A percentile compares a stretch with the other conserved stretches of the same genome.
Evolutionary conservation across 225 moss, liverwort and hornwort genomes (phyloP).

Genomic region (Rhytidiadelphus loreus): DNA sequence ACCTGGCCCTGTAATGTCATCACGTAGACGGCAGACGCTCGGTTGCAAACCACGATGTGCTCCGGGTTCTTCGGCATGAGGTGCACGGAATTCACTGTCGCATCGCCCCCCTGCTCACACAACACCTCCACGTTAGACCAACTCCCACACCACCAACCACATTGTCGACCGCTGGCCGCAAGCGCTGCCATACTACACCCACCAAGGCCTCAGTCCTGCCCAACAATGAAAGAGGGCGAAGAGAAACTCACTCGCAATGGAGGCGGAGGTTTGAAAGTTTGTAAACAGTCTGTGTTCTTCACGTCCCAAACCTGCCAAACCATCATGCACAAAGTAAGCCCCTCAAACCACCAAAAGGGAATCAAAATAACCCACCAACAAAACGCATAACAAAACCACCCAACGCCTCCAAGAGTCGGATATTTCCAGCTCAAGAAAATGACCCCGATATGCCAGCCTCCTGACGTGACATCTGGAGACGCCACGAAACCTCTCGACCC

Average conservation of each 20-base stretch:
- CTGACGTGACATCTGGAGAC: neutral
- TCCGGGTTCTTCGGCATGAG: conserved; percentile 77
- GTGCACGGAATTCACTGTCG: conserved; percentile 75
- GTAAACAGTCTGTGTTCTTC: conserved; percentile 74
- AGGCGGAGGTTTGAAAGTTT: conserved; percentile 95
- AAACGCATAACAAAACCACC: neutral
- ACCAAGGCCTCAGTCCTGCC: neutral
- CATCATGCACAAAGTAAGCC: neutral
- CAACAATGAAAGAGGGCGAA: neutral
- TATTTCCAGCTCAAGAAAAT: neutral
- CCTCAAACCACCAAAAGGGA: neutral
- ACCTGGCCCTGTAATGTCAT: conserved; percentile 99
- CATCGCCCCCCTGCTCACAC: conserved; percentile 57
- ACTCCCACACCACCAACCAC: neutral
- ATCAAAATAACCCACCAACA: neutral
- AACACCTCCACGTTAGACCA: neutral
- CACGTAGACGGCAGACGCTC: conserved; percentile 91
- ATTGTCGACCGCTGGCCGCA: neutral
- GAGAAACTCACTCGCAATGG: conserved; percentile 59
- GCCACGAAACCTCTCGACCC: neutral
- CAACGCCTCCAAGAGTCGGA: neutral
- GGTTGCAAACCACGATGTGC: conserved; percentile 76
- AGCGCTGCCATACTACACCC: neutral
- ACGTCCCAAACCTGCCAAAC: conserved; percentile 89
- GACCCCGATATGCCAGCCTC: neutral